Evolutionary conservation across 2,329 filamentous ascomycete species (phyloP).

Genomic region (Hirsutella minnesotensis): DNA sequence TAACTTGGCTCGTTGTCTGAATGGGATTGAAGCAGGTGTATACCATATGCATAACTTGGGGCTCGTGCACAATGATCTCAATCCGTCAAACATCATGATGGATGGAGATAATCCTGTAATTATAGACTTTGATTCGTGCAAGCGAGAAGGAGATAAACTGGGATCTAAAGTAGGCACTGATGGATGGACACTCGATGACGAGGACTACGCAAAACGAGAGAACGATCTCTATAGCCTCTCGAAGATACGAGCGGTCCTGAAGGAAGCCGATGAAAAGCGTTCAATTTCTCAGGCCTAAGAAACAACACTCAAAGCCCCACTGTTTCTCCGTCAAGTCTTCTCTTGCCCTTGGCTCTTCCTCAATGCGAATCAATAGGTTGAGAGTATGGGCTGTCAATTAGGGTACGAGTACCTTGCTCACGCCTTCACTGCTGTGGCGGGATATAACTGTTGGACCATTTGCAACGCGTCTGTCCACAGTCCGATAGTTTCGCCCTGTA

Average conservation of each 20-base stretch:
- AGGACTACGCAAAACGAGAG: neutral
- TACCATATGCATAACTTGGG: constrained; percentile 1
- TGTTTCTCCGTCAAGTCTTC: neutral
- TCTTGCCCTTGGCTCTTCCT: neutral
- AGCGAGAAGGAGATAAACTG: constrained; percentile 1
- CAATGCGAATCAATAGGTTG: neutral
- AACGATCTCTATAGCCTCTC: constrained; percentile 1
- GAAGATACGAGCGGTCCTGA: neutral
- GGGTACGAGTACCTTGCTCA: neutral
- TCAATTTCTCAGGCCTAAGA: neutral
- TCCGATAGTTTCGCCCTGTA: neutral
- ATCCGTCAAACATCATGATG: constrained; percentile 2
- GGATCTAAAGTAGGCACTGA: neutral
- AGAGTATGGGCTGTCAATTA: neutral
- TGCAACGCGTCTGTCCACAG: neutral
- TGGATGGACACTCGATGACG: neutral
- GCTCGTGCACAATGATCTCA: constrained; percentile 1
- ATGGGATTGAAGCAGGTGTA: constrained; percentile 1
- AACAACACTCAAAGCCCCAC: neutral
- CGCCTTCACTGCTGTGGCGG: neutral
- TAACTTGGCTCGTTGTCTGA: neutral
- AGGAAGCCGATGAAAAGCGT: neutral
- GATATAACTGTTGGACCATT: neutral
- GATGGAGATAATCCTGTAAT: constrained; percentile 1
- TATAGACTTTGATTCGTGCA: constrained; percentile 3